Conservation (phyloP, 1,284 basidiomycete genomes). For the Cutaneotrichosporon daszewskae region DNA sequence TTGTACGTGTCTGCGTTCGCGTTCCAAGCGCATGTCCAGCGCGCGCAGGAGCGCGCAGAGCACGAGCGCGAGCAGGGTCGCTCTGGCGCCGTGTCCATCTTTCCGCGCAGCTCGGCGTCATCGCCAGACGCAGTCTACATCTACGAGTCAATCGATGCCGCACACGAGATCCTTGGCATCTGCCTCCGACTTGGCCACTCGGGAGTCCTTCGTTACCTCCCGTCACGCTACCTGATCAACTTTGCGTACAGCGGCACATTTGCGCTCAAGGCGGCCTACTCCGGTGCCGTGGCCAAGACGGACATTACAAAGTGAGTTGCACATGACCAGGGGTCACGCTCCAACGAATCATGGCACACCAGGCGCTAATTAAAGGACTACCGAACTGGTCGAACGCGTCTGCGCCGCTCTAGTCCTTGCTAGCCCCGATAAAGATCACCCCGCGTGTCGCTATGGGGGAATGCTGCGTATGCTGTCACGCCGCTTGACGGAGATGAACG, state of each 20-base stretch:
- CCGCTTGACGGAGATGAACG: conserved; percentile 37
- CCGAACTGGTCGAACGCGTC: conserved; percentile 36
- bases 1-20: conserved; percentile 49
- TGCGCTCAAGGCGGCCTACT: conserved; percentile 41
- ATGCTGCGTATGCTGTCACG: conserved; percentile 41
- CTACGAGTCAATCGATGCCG: conserved; percentile 45
- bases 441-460: conserved; percentile 41
- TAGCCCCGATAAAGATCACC: conserved; percentile 42
- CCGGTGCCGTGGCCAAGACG: conserved; percentile 29
- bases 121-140: conserved; percentile 46
- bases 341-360: not conserved
- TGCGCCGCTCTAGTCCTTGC: conserved; percentile 33
- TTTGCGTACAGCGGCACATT: conserved; percentile 44
- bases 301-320: conserved; percentile 34
- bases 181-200: conserved; percentile 39
- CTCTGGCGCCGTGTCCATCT: conserved; percentile 18
- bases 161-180: conserved; percentile 43
- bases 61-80: conserved; percentile 19
- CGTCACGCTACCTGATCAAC: conserved; percentile 41
- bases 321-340: not conserved
- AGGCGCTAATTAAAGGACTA: conserved; percentile 25
- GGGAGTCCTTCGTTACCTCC: conserved; percentile 42
- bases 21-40: conserved; percentile 49
- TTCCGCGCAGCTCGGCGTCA: conserved; percentile 38
- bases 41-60: conserved; percentile 38